Conservation (phyloP, 2,329 filamentous ascomycete species). For the Paraphaeosphaeria sporulosa region DNA sequence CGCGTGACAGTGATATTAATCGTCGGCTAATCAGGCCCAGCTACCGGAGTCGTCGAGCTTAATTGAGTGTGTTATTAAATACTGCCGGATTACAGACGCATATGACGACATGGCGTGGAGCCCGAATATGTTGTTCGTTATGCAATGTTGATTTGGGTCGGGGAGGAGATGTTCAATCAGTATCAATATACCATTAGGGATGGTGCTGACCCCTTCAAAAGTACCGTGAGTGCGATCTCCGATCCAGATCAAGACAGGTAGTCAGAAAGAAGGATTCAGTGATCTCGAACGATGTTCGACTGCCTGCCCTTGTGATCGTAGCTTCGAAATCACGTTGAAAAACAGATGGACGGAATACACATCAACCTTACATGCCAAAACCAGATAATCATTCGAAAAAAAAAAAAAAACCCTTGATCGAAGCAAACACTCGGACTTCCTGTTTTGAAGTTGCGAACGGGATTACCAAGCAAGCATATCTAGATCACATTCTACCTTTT, state of each 20-base stretch:
- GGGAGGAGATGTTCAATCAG: not conserved
- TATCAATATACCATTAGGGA: not conserved
- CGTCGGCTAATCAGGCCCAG: slow-evolving; percentile 12
- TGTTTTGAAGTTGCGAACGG: not conserved
- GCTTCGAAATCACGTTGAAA: not conserved
- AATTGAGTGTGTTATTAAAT: not conserved
- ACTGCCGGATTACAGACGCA: not conserved
- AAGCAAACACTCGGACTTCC: not conserved
- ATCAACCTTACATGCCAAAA: not conserved
- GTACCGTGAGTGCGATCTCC: not conserved
- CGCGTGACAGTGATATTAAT: slow-evolving; percentile 11
- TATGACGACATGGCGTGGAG: slow-evolving; percentile 5
- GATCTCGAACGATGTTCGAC: not conserved
- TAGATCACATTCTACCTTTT: not conserved
- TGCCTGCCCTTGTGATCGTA: not conserved
- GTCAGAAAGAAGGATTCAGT: not conserved
- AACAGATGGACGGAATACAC: not conserved
- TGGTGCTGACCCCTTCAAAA: not conserved
- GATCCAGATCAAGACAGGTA: not conserved
- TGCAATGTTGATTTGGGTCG: not conserved
- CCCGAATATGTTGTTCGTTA: not conserved
- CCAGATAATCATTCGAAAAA: not conserved
- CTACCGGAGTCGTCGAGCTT: not conserved
- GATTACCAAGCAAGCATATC: not conserved
- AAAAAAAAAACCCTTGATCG: not conserved